phyloP scores from a whole-genome alignment of 495 filamentous ascomycete species.

The Evansstolkia leycettana region DNA sequence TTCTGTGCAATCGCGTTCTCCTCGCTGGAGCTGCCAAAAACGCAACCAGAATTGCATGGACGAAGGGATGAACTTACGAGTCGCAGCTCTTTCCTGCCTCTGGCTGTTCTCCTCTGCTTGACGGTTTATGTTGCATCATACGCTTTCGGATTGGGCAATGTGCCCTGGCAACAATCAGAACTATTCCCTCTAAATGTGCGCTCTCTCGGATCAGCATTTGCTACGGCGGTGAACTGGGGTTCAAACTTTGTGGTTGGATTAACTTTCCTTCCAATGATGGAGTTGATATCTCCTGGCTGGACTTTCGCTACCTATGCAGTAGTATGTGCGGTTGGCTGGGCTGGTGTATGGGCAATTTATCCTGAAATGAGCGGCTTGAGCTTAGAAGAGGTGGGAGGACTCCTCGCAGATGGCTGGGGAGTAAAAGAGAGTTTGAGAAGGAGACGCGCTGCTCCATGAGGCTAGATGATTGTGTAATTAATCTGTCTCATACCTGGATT shows the following conservation, averaged over 20 bases:
- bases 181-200: conserved; percentile 78
- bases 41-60: conserved; percentile 1
- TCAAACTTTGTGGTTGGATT: conserved; percentile 81
- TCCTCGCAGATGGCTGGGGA: conserved; percentile 69
- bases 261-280: conserved; percentile 81
- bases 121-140: conserved; percentile 78
- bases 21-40: conserved; percentile 29
- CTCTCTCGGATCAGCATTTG: conserved; percentile 66
- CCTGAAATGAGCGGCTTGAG: conserved; percentile 74
- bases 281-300: conserved; percentile 57
- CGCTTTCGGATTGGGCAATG: conserved; percentile 78
- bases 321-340: conserved; percentile 57
- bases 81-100: conserved; percentile 10
- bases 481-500: no score
- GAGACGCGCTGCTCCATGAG: not conserved
- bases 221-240: conserved; percentile 82
- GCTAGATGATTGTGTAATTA: no score
- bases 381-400: conserved; percentile 66
- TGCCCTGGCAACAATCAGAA: conserved; percentile 91
- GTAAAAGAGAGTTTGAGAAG: conserved; percentile 32
- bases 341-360: conserved; percentile 58
- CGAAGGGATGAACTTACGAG: conserved; percentile 2
- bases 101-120: conserved; percentile 56
- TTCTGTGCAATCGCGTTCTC: conserved; percentile 56
- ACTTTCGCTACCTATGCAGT: conserved; percentile 67